Percentiles rank a stretch among this genome's conserved stretches.
These are phyloP conservation scores for Leccinum subtestaceum DNA, from an alignment of 768 basidiomycete genomes.

Conservation along the genomic window DNA sequence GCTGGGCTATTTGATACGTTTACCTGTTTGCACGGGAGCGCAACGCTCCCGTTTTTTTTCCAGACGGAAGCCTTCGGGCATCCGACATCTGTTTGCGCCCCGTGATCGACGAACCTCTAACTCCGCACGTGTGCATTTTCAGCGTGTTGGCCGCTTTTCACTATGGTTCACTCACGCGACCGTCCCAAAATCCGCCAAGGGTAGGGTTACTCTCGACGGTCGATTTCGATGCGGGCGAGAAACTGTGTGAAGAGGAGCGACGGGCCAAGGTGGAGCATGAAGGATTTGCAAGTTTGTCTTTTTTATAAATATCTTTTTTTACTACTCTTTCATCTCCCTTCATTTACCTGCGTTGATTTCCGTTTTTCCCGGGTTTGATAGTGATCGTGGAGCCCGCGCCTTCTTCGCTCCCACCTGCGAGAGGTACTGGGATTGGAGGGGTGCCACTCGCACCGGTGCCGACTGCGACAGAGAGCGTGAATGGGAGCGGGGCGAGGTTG, in stretches of 20 bases:
- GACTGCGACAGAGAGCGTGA: slow-evolving; percentile 9
- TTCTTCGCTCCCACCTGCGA: slow-evolving; percentile 24
- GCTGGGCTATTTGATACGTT: neutral
- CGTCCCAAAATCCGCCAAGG: slow-evolving; percentile 63
- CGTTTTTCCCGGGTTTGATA: slow-evolving; percentile 14
- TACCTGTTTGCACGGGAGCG: neutral
- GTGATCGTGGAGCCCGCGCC: slow-evolving; percentile 44
- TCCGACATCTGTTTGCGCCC: slow-evolving; percentile 4
- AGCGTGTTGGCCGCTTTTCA: slow-evolving; percentile 69
- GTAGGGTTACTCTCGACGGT: slow-evolving; percentile 74
- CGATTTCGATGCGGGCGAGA: slow-evolving; percentile 47
- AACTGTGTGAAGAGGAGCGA: slow-evolving; percentile 35
- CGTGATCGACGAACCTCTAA: neutral
- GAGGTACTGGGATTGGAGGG: slow-evolving; percentile 27
- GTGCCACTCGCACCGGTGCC: slow-evolving; percentile 29
- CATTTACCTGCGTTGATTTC: neutral
- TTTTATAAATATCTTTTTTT: neutral
- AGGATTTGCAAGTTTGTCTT: slow-evolving; percentile 30
- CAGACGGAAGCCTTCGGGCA: slow-evolving; percentile 14
- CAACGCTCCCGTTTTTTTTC: slow-evolving; percentile 1
- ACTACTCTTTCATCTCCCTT: neutral
- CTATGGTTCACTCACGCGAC: slow-evolving; percentile 68
- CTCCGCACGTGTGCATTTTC: neutral
- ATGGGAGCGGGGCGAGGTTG: neutral
- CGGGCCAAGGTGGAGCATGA: slow-evolving; percentile 30